Base-by-base conservation (phyloP, 192 early-diverging fungal species). In the Backusella parvicylindrica region DNA sequence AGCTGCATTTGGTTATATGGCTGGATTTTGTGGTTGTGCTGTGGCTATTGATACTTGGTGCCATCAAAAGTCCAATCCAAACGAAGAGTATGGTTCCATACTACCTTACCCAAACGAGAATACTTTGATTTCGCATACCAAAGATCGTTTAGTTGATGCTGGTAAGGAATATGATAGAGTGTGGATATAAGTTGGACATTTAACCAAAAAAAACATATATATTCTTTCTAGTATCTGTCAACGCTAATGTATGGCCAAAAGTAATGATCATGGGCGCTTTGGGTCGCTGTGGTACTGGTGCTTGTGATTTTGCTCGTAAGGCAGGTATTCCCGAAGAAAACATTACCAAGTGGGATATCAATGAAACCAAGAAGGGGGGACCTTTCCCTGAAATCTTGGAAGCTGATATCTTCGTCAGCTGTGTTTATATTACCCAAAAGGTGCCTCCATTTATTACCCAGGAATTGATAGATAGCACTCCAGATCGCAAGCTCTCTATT, bases 181-280 rank as follows among this genome's bases (percentile, higher is more conserved):
- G 9, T 31, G 36, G 21, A 26, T 11, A 7, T 7, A 70, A 30
- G n/a, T n/a, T n/a, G n/a, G n/a, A 41, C 40, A 41, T 70, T 43
- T 26, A 31, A 56, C 50, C 23, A 56, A 60, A 60, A 60, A 60
- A 60, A 28, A 60, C 11, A 12, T 47, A 6, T 16, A 31, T 41
- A 18, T 67, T 47, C 47, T 67, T 1, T 13, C 41, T 68, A 76
- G 78, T 82, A 38, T 87, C 78, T 23, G 66, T 75, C 47, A 88
- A 91, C 77, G 85, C 82, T 64, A 92, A 93, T 47, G 82, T 86
- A 68, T 70, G 83, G 43, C 96, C 96, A 35, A 82, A 84, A 66
- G 87, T 99, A 32, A 96, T 99, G 94, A 94, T 99, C 16, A 97
- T 98, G 94, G 97, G 97, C 40, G 97, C 97, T 36, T 80, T 96